Evolutionary conservation across 371 early-diverging fungal genomes (phyloP).

Genomic region (Blastocladiella emersonii): DNA sequence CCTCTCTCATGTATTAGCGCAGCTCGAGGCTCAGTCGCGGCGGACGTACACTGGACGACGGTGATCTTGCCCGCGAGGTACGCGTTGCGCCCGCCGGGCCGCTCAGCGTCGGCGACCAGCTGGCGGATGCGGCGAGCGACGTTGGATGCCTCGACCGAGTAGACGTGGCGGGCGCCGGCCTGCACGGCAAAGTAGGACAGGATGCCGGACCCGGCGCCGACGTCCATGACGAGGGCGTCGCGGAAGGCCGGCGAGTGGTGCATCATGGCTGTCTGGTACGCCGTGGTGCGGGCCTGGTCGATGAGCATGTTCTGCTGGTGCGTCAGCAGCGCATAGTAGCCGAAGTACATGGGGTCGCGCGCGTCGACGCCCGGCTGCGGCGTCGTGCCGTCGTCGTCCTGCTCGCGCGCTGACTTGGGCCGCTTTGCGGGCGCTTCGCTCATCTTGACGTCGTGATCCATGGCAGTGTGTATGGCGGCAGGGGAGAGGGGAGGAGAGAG

Average conservation of each 20-base stretch:
- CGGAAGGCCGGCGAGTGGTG: constrained; percentile 47
- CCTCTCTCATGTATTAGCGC: neutral
- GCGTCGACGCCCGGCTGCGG: neutral
- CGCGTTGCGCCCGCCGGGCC: constrained; percentile 50
- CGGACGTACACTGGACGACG: constrained; percentile 56
- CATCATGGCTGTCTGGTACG: constrained; percentile 82
- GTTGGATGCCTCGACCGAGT: constrained; percentile 77
- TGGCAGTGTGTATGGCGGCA: no score
- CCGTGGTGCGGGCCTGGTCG: constrained; percentile 83
- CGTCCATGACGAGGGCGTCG: constrained; percentile 77
- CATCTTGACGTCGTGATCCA: no score
- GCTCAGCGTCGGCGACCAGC: constrained; percentile 50
- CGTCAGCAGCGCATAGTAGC: neutral
- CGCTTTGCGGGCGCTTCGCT: no score
- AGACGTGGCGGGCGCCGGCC: constrained; percentile 1
- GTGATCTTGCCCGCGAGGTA: constrained; percentile 65
- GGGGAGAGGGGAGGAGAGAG: no score
- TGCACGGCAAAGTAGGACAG: constrained; percentile 71
- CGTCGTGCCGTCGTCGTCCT: neutral
- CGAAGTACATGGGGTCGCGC: neutral
- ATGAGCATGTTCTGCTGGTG: constrained; percentile 89
- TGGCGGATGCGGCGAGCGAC: constrained; percentile 84
- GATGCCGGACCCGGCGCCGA: constrained; percentile 87
- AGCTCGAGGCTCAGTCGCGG: no score
- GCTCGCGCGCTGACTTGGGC: neutral